Conservation (phyloP, 2,329 filamentous ascomycete species). For the Nemania abortiva region DNA sequence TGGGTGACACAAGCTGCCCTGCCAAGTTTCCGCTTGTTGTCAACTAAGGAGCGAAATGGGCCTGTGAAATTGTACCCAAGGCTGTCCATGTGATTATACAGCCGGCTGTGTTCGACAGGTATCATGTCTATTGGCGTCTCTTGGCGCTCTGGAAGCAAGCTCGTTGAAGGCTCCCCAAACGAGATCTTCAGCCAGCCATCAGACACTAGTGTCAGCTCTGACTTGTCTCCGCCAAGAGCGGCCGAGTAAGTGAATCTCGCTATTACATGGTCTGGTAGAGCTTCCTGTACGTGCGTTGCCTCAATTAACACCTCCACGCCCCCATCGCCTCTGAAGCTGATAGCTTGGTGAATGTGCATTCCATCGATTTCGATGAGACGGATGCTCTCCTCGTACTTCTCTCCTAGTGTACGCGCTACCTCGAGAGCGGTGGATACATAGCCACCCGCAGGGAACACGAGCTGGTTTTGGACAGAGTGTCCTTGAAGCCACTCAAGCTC, state of each 20-base stretch:
- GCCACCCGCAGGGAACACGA: too few species aligned
- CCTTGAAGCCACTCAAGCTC: too few species aligned
- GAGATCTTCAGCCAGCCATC: neutral
- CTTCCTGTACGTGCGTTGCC: neutral
- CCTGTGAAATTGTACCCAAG: conserved; percentile 36
- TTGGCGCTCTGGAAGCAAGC: neutral
- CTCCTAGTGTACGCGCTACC: too few species aligned
- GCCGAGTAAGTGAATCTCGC: conserved; percentile 27
- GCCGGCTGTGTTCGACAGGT: conserved; percentile 29
- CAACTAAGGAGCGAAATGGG: conserved; percentile 20
- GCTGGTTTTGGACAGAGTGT: too few species aligned
- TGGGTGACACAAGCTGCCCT: neutral
- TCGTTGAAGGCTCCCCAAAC: neutral
- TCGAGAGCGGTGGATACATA: too few species aligned
- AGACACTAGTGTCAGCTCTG: conserved; percentile 6
- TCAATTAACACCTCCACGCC: too few species aligned
- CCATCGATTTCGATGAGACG: too few species aligned
- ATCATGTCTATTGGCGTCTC: conserved; percentile 15
- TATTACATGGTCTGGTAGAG: neutral
- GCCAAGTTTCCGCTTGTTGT: neutral
- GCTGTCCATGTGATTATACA: conserved; percentile 22
- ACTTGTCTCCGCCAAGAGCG: neutral
- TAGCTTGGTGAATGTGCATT: neutral
- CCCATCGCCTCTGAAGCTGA: conserved; percentile 15
- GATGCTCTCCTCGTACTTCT: too few species aligned